Percentiles rank a stretch among this genome's conserved stretches.
These are phyloP conservation scores for Suillus brevipes DNA, from an alignment of 768 basidiomycete species.

Conservation along the genomic window DNA sequence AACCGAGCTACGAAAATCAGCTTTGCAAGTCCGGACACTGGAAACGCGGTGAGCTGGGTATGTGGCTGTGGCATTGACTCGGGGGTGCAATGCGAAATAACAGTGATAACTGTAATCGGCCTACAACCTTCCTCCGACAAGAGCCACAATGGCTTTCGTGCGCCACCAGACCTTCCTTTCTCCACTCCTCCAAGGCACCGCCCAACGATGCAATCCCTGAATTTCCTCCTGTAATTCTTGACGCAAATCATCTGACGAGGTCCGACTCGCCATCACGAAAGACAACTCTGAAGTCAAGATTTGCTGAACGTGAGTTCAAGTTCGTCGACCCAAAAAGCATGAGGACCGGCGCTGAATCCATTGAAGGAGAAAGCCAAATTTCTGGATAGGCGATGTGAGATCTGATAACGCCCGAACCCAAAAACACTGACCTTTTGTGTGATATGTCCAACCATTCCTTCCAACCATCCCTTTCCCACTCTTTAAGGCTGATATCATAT, in stretches of 20 bases:
- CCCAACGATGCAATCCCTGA: constrained; percentile 47
- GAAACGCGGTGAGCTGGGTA: background rate
- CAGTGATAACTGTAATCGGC: background rate
- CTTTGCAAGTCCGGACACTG: background rate
- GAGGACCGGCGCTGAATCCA: constrained; percentile 53
- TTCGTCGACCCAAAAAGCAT: constrained; percentile 96
- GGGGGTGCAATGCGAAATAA: too few species aligned
- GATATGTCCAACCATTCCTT: constrained; percentile 90
- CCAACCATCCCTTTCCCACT: constrained; percentile 81
- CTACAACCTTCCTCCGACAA: constrained; percentile 73
- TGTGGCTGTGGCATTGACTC: too few species aligned
- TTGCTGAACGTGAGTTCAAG: constrained; percentile 86
- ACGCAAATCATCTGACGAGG: constrained; percentile 56
- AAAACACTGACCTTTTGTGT: constrained; percentile 80
- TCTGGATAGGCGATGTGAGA: constrained; percentile 46
- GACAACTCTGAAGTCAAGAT: constrained; percentile 92
- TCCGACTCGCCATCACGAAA: constrained; percentile 77
- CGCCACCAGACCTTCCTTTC: constrained; percentile 58
- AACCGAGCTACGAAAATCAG: background rate
- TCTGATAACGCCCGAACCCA: background rate
- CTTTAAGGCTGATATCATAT: constrained; percentile 66
- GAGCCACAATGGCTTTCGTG: constrained; percentile 61
- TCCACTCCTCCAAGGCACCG: constrained; percentile 58
- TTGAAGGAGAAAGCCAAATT: constrained; percentile 75
- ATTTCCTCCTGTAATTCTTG: constrained; percentile 55